Base-by-base conservation (phyloP, 2,329 filamentous ascomycete species). In the Aspergillus candidus region DNA sequence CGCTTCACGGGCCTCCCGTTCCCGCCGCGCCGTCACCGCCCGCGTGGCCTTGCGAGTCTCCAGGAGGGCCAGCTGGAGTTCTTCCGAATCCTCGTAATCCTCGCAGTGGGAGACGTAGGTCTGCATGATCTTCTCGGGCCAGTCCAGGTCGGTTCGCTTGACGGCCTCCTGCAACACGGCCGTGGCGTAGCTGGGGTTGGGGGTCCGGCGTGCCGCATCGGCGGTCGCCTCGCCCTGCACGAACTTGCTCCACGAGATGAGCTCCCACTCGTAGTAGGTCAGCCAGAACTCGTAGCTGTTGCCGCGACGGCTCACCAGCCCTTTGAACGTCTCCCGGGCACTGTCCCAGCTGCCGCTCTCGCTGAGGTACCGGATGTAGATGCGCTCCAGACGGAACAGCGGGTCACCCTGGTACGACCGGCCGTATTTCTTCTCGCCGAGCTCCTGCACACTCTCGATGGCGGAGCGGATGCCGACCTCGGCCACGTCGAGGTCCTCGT, bases 281-380 rank as follows among this genome's bases (percentile, higher is more conserved):
- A 90, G 76, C 93, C 93, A 98, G 63, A 97, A 97, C 56, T 95
- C 88, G 60, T 90, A 89, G 55, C 82, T 90, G 55, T 88, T 80
- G 27, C 82, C 82, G 44, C 88, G 80, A 13, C 77, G 73, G n/a
- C 79, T 71, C 15, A 79, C 77, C 27, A 97, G 74, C 13, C 79
- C 78, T 52, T 85, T 81, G 82, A 88, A 97, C 38, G 86, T 79
- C 12, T 77, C 75, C 32, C 93, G 80, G 2, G 91, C 93, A 44
- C 83, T 83, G 14, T 88, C 80, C 41, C 87, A 72, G 33, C 86
- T 84, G 18, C 82, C 82, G 53, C 88, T 88, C 62, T 95, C 87
- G 3, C 87, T 90, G 38, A 94, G 75, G 60, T 91, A 95, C 60
- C 94, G 89, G 56, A 96, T 91, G 52, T 93, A 84, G 44, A 96